Percentiles rank a stretch among this genome's conserved stretches.
phyloP scores from a whole-genome alignment of 164 flowering plant species.

The Malania oleifera region DNA sequence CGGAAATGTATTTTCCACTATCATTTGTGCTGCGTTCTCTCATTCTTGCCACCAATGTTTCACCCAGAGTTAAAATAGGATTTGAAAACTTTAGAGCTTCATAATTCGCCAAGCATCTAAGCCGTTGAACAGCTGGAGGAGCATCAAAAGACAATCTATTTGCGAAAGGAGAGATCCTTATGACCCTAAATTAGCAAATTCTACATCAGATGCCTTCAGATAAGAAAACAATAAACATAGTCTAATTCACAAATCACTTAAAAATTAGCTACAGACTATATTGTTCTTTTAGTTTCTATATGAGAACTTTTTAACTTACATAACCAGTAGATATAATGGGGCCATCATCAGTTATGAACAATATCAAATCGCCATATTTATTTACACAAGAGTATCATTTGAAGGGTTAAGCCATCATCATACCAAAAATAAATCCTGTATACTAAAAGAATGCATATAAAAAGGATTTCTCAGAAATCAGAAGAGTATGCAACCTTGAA shows the following conservation, averaged over 20 bases:
- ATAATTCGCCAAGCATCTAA: conserved; percentile 94
- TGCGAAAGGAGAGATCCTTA: conserved; percentile 97
- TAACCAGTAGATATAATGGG: no score
- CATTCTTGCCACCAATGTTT: conserved; percentile 77
- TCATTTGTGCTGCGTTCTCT: conserved; percentile 58
- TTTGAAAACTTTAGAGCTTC: conserved; percentile 76
- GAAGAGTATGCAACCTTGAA: no score
- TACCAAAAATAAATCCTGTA: no score
- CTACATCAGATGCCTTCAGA: background rate
- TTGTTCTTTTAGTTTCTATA: no score
- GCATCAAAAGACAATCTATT: conserved; percentile 87
- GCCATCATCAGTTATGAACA: background rate
- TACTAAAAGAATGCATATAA: no score
- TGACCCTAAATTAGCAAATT: conserved; percentile 43
- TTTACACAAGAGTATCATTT: no score
- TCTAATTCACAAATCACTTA: no score
- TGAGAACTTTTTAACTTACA: no score
- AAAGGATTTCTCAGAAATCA: no score
- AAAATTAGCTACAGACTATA: no score
- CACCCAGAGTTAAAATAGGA: conserved; percentile 59
- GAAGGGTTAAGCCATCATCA: no score
- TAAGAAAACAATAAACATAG: background rate
- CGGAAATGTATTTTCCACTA: conserved; percentile 82
- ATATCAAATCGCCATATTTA: no score
- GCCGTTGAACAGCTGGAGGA: conserved; percentile 83